Evolutionary conservation across 805 yeast species (phyloP).

Genomic region (Spathaspora passalidarum): DNA sequence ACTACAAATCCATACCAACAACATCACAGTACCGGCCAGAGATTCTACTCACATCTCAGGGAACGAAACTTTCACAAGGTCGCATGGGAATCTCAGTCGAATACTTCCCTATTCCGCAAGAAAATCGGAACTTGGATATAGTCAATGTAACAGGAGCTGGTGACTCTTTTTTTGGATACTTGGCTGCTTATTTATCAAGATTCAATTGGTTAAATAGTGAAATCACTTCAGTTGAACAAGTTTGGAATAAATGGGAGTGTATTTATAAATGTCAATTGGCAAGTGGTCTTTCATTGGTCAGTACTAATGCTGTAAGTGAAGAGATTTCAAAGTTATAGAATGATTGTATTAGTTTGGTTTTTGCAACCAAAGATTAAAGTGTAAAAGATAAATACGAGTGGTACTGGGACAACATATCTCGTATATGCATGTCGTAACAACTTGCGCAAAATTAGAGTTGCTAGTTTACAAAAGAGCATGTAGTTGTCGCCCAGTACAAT

Average conservation of each 20-base stretch:
- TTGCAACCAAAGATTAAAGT: neutral
- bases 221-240: conserved; percentile 27
- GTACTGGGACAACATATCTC: no score
- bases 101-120: conserved; percentile 49
- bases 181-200: conserved; percentile 36
- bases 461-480: neutral
- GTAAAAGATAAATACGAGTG: neutral
- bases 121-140: conserved; percentile 31
- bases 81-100: conserved; percentile 53
- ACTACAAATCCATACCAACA: conserved; percentile 32
- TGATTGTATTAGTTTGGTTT: no score
- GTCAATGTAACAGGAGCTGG: conserved; percentile 87
- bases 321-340: conserved; percentile 12
- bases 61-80: conserved; percentile 9
- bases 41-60: conserved; percentile 18
- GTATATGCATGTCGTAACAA: no score
- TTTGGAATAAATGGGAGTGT: conserved; percentile 34
- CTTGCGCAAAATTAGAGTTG: neutral
- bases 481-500: neutral
- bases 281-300: conserved; percentile 29
- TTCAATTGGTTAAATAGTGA: conserved; percentile 24
- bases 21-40: conserved; percentile 25
- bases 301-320: conserved; percentile 23
- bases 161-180: conserved; percentile 70
- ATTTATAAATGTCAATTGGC: conserved; percentile 38